Conservation (phyloP, 768 basidiomycete species). For the Fomitopsis serialis region DNA sequence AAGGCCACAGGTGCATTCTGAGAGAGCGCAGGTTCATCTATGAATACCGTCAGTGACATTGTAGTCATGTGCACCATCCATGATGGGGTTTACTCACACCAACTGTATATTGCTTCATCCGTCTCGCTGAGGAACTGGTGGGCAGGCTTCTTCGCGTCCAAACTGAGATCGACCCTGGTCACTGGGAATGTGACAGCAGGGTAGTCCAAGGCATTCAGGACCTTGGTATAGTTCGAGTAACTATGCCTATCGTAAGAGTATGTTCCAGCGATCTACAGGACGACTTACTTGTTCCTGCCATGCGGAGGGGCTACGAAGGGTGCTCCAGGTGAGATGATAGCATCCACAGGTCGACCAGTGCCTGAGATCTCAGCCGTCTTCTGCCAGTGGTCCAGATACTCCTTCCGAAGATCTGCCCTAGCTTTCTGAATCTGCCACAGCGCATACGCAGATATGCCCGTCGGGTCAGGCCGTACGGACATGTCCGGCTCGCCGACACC, state of each 20-base stretch:
- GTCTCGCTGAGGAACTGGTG: constrained; percentile 40
- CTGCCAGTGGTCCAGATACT: constrained; percentile 62
- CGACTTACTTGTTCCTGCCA: constrained; percentile 45
- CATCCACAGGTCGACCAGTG: constrained; percentile 72
- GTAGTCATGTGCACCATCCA: not conserved
- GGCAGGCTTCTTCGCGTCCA: constrained; percentile 44
- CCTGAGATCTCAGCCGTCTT: constrained; percentile 44
- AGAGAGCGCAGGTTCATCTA: constrained; percentile 52
- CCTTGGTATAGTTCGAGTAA: constrained; percentile 43
- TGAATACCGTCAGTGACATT: not conserved
- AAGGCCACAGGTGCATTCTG: constrained; percentile 55
- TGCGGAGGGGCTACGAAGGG: constrained; percentile 61
- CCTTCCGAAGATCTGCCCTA: constrained; percentile 43
- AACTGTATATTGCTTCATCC: constrained; percentile 46
- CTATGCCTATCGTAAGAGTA: not conserved
- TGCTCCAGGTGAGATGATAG: constrained; percentile 61
- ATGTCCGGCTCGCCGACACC: constrained; percentile 6
- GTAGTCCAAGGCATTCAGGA: constrained; percentile 70
- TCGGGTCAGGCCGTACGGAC: constrained; percentile 22
- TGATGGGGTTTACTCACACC: constrained; percentile 38
- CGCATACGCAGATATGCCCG: constrained; percentile 45
- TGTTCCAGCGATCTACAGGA: not conserved
- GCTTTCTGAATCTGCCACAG: constrained; percentile 64
- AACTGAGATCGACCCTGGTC: constrained; percentile 44
- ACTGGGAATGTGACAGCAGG: constrained; percentile 60